phyloP scores from a whole-genome alignment of 805 yeast genomes.

The baker's yeast (Saccharomyces cerevisiae) region DNA sequence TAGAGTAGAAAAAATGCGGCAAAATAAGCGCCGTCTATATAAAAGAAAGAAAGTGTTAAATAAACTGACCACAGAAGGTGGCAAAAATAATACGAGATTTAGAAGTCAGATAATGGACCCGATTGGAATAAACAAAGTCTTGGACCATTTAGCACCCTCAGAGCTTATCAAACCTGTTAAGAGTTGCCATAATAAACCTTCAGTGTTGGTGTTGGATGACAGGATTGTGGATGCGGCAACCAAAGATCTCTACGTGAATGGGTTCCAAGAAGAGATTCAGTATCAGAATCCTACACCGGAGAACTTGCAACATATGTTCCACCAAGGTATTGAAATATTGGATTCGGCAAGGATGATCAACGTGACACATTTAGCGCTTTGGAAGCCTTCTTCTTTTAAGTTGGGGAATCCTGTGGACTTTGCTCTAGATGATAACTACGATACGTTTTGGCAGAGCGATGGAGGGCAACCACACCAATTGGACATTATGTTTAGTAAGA shows the following conservation, averaged over 20 bases:
- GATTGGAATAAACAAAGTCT: not conserved
- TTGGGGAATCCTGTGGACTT: conserved; percentile 64
- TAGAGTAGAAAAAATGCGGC: not conserved
- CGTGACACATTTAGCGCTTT: conserved; percentile 70
- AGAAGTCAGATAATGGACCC: not conserved
- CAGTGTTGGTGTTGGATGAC: conserved; percentile 12
- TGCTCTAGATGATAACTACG: conserved; percentile 64
- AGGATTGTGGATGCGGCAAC: conserved; percentile 8
- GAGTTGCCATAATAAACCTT: not conserved
- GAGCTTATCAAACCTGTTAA: not conserved
- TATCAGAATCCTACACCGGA: conserved; percentile 16
- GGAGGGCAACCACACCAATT: conserved; percentile 83
- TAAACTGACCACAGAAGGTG: not conserved
- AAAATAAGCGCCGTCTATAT: not conserved
- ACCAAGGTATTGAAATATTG: conserved; percentile 16
- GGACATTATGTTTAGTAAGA: conserved; percentile 70
- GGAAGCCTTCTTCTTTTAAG: conserved; percentile 75
- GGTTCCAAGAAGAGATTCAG: conserved; percentile 12
- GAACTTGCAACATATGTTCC: conserved; percentile 1
- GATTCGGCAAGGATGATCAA: conserved; percentile 49
- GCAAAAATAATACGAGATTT: not conserved
- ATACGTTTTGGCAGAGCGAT: conserved; percentile 88
- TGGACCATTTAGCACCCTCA: conserved; percentile 5
- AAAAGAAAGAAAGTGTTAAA: not conserved
- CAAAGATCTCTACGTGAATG: conserved; percentile 12